Percentiles rank a stretch among this genome's conserved stretches.
These are phyloP conservation scores for Globisporangium emineosum DNA, from an alignment of 352 stramenopile genomes.

Conservation along the genomic window DNA sequence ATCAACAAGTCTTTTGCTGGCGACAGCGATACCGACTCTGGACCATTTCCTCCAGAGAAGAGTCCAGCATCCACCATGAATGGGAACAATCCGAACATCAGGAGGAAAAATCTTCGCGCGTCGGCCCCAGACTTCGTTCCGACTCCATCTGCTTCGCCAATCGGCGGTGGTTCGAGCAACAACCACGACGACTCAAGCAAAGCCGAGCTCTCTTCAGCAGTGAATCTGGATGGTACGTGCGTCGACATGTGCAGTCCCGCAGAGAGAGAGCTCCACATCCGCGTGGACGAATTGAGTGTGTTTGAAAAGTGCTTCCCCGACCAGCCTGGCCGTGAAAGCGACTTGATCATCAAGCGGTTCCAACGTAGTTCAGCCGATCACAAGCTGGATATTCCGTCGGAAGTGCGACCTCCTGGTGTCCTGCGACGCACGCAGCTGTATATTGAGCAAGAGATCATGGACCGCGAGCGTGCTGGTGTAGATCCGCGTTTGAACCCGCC, in stretches of 20 bases:
- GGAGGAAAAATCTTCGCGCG: conserved; percentile 26
- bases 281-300: conserved; percentile 80
- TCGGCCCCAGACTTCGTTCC: conserved; percentile 6
- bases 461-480: conserved; percentile 55
- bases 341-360: conserved; percentile 86
- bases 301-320: conserved; percentile 83
- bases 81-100: conserved; percentile 15
- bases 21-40: conserved; percentile 14
- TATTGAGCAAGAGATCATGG: conserved; percentile 85
- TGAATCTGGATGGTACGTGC: conserved; percentile 73
- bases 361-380: conserved; percentile 84
- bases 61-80: background rate
- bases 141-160: background rate
- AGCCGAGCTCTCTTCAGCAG: conserved; percentile 51
- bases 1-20: background rate
- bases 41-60: conserved; percentile 8
- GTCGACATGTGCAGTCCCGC: conserved; percentile 82
- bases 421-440: conserved; percentile 80
- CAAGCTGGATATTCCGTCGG: conserved; percentile 79
- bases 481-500: conserved; percentile 73
- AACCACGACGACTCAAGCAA: conserved; percentile 40
- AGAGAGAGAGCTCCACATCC: conserved; percentile 82
- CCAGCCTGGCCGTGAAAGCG: conserved; percentile 46
- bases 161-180: background rate
- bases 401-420: conserved; percentile 77